phyloP scores from a whole-genome alignment of 768 basidiomycete species.

The Trametes meyenii region DNA sequence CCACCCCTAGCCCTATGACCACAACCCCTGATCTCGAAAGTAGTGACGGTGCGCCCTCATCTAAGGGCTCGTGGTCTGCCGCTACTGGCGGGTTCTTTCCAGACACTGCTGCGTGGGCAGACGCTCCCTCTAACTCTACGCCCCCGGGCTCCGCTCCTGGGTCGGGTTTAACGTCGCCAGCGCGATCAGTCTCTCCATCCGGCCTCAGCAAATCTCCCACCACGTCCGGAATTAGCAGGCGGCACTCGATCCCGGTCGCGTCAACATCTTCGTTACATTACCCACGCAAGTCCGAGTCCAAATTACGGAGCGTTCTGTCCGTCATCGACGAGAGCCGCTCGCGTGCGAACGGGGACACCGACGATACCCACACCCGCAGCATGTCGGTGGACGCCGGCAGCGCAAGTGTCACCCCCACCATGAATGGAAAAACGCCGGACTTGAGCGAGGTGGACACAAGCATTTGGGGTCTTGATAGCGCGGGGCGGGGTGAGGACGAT shows the following conservation, averaged over 20 bases:
- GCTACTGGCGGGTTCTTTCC: slow-evolving; percentile 50
- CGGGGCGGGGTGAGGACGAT: slow-evolving; percentile 32
- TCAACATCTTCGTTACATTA: slow-evolving; percentile 35
- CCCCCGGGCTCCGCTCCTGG: slow-evolving; percentile 27
- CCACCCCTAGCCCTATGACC: slow-evolving; percentile 62
- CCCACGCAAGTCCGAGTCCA: slow-evolving; percentile 61
- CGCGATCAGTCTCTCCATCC: slow-evolving; percentile 53
- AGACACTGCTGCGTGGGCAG: slow-evolving; percentile 40
- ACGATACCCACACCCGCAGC: slow-evolving; percentile 11
- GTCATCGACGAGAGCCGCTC: slow-evolving; percentile 66
- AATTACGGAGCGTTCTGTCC: slow-evolving; percentile 72
- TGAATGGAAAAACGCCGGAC: slow-evolving; percentile 24
- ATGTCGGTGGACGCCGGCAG: slow-evolving; percentile 14
- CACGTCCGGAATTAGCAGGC: slow-evolving; percentile 38
- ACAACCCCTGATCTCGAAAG: slow-evolving; percentile 39
- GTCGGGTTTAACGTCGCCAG: slow-evolving; percentile 28
- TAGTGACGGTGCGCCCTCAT: slow-evolving; percentile 29
- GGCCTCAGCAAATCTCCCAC: slow-evolving; percentile 30
- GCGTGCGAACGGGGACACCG: slow-evolving; percentile 31
- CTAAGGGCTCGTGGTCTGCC: slow-evolving; percentile 49
- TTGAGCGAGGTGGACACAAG: slow-evolving; percentile 12
- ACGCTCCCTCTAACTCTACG: slow-evolving; percentile 24
- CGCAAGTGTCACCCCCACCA: slow-evolving; percentile 28
- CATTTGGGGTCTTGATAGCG: slow-evolving; percentile 10
- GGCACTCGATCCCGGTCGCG: slow-evolving; percentile 54